A percentile compares a stretch with the other conserved stretches of the same genome.
phyloP scores from a whole-genome alignment of 2,329 filamentous ascomycete species.

The Colletotrichum sp. region DNA sequence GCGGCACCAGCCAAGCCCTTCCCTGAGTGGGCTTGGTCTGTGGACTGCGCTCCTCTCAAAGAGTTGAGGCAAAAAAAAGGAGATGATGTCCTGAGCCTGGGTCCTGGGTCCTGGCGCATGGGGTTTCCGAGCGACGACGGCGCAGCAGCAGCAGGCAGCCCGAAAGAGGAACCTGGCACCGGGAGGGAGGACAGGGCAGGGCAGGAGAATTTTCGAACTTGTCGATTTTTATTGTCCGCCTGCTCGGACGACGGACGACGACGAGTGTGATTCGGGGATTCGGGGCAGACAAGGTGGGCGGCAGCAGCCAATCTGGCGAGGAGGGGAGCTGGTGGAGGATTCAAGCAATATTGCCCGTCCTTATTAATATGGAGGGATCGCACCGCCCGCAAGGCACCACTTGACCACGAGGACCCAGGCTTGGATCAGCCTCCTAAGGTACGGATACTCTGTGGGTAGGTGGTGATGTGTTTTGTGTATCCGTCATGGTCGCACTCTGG shows the following conservation, averaged over 20 bases:
- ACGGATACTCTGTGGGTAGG: neutral
- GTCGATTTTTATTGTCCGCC: neutral
- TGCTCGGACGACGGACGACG: neutral
- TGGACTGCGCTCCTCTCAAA: neutral
- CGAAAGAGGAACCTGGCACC: neutral
- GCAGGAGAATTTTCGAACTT: neutral
- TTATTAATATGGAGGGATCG: neutral
- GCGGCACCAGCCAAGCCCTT: constrained; percentile 16
- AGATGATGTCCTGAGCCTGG: neutral
- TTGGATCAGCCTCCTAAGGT: neutral
- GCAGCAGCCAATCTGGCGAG: neutral
- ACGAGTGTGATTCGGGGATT: neutral
- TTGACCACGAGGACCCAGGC: neutral
- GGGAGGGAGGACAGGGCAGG: neutral
- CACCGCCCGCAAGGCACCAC: neutral
- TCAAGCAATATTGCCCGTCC: neutral
- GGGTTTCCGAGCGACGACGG: neutral
- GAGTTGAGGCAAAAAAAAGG: neutral
- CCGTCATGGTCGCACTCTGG: neutral
- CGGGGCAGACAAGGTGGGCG: neutral
- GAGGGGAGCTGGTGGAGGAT: neutral
- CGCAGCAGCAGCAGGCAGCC: neutral
- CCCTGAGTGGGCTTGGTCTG: neutral
- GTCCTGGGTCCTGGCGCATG: neutral
- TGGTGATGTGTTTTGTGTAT: neutral